These are phyloP conservation scores for Helichrysum umbraculigerum DNA, from an alignment of 129 eudicot genomes.

Conservation along the genomic window DNA sequence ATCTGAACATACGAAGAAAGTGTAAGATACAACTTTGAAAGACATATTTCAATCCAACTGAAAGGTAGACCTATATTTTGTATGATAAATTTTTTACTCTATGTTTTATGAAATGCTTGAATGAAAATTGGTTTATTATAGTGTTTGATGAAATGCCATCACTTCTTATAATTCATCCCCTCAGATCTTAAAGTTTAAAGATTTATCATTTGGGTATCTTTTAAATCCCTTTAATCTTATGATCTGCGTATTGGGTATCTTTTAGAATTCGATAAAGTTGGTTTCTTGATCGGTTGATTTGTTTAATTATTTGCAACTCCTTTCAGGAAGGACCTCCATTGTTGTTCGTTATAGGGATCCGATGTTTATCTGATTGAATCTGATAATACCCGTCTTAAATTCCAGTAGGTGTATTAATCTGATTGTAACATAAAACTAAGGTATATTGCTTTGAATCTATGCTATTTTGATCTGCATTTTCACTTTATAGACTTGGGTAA, in stretches of 20 bases:
- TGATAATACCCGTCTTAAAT: conserved; percentile 15
- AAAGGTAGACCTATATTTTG: too few species aligned
- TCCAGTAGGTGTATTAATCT: conserved; percentile 26
- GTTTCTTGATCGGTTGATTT: conserved; percentile 22
- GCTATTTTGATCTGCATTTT: conserved; percentile 35
- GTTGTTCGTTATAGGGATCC: conserved; percentile 39
- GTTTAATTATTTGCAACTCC: conserved; percentile 15
- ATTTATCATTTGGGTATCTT: conserved; percentile 42
- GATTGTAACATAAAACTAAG: conserved; percentile 32
- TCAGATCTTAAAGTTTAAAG: conserved; percentile 45
- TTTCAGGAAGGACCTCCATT: conserved; percentile 29
- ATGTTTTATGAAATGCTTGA: too few species aligned
- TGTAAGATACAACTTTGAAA: too few species aligned
- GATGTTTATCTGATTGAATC: conserved; percentile 48
- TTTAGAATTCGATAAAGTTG: conserved; percentile 6
- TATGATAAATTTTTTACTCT: too few species aligned
- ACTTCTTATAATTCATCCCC: conserved; percentile 47
- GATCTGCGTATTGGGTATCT: conserved; percentile 25
- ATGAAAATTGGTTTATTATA: too few species aligned
- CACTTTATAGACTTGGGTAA: conserved; percentile 11
- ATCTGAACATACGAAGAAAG: too few species aligned
- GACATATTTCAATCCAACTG: too few species aligned
- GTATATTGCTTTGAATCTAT: conserved; percentile 37
- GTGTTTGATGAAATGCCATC: conserved; percentile 60
- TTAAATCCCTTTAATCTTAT: conserved; percentile 30